Evolutionary conservation across 176 grass and related monocot genomes (phyloP), one percentile per base, ranked within the genome.

Genomic region (Puya raimondii): DNA sequence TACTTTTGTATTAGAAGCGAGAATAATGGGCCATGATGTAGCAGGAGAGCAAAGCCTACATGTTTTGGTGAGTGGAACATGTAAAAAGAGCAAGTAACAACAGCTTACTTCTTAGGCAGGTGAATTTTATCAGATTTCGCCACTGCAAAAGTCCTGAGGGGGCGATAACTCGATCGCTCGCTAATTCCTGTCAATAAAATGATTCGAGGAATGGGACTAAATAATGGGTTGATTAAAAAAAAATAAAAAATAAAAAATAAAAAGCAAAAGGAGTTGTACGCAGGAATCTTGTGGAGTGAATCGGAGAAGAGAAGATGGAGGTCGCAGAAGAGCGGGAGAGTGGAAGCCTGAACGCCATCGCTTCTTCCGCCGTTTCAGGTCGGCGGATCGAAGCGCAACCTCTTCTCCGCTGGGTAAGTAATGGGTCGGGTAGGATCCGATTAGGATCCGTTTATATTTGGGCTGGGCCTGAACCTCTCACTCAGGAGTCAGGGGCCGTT

Each of bases 51-150:
- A 73, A 66, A 16, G 2, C 13, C 10, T 0, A 9, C 51, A 61
- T 2, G 8, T 23, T 20, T 0, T 20, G n/a, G 12, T 56, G 22
- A 58, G 15, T 2, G 56, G 26, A 66, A 22, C 11, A 52, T 42
- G 49, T 3, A 26, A 4, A 20, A 27, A 42, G n/a, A 9, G 10
- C 14, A 26, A 26, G 25, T 26, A 50, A 1, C 23, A 57, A 73
- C 63, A 10, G 63, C 65, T 92, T 81, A 92, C 93, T 90, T 97
- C 66, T 90, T 97, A 6, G 79, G 69, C 11, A 85, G 71, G 14
- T 92, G 86, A 78, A 84, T 65, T 50, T 80, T 88, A 61, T 85
- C 77, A 10, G 86, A 26, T 90, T 82, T 85, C 13, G 83, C 79
- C 0, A 70, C 72, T 15, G 82, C 72, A 47, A 88, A 80, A 0